These are phyloP conservation scores for Aureobasidium uvarum DNA, from an alignment of 2,329 filamentous ascomycete genomes.

Conservation along the genomic window DNA sequence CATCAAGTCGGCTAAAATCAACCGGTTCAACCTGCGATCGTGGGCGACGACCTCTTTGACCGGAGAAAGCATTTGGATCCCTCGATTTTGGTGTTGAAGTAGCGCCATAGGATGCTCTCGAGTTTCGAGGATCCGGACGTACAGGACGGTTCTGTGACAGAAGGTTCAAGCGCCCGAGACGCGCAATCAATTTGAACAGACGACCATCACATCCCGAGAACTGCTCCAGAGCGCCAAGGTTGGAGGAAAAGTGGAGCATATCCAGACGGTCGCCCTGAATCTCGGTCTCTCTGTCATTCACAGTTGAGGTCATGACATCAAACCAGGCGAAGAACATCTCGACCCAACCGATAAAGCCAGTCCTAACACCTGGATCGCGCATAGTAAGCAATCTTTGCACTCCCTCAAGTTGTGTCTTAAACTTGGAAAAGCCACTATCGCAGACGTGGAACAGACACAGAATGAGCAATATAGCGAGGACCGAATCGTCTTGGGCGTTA, in stretches of 20 bases:
- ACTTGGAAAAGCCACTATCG: constrained; percentile 88
- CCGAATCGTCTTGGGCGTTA: constrained; percentile 77
- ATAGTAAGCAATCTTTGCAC: constrained; percentile 86
- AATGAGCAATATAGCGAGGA: constrained; percentile 81
- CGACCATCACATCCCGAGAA: constrained; percentile 82
- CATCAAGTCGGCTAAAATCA: constrained; percentile 61
- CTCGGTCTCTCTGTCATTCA: constrained; percentile 88
- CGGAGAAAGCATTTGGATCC: background rate
- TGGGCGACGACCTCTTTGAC: background rate
- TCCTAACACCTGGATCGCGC: constrained; percentile 61
- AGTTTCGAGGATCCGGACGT: constrained; percentile 37
- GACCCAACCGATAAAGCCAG: constrained; percentile 79
- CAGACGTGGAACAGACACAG: constrained; percentile 92
- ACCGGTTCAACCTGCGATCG: constrained; percentile 23
- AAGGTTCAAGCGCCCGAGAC: constrained; percentile 79
- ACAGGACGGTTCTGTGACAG: constrained; percentile 66
- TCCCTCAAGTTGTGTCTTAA: constrained; percentile 88
- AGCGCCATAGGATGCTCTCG: constrained; percentile 11
- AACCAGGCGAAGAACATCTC: constrained; percentile 92
- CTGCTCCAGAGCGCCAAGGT: constrained; percentile 76
- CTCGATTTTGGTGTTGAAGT: background rate
- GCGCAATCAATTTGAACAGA: constrained; percentile 81
- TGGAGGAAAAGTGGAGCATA: constrained; percentile 61
- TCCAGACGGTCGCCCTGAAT: constrained; percentile 63
- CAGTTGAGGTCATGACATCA: constrained; percentile 85